phyloP scores from a whole-genome alignment of 169 alveolate genomes.

The Cryptosporidium parvum region DNA sequence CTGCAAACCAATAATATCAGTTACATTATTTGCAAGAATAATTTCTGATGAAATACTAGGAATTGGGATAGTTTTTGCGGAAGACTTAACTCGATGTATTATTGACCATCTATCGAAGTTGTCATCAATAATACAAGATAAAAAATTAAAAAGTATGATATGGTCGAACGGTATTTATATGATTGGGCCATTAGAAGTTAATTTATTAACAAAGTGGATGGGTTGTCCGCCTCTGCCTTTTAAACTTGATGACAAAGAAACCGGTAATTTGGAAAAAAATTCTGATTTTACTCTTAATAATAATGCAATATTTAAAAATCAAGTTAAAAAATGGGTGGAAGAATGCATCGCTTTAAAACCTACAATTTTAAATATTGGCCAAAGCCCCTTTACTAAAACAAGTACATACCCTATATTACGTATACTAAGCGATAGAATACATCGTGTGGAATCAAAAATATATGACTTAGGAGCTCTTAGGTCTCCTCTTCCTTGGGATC shows the following conservation, averaged over 20 bases:
- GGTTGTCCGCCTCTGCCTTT: constrained; percentile 73
- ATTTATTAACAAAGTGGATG: constrained; percentile 55
- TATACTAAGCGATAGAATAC: constrained; percentile 63
- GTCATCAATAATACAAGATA: constrained; percentile 3
- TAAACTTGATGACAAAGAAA: background rate
- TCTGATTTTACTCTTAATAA: constrained; percentile 28
- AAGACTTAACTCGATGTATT: constrained; percentile 67
- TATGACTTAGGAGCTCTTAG: constrained; percentile 54
- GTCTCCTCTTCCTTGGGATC: constrained; percentile 90
- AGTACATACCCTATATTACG: constrained; percentile 55
- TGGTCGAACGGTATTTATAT: constrained; percentile 74
- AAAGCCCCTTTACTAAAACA: constrained; percentile 43
- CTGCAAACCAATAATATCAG: constrained; percentile 71
- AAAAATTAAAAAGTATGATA: background rate
- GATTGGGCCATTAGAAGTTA: constrained; percentile 72
- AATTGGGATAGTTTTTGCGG: constrained; percentile 67
- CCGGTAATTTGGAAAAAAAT: background rate
- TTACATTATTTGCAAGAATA: constrained; percentile 65
- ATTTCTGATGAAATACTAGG: constrained; percentile 70
- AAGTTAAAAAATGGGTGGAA: constrained; percentile 68
- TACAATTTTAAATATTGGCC: constrained; percentile 58
- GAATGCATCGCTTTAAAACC: constrained; percentile 54
- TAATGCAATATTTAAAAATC: constrained; percentile 44
- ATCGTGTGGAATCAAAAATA: constrained; percentile 69
- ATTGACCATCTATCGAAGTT: constrained; percentile 50